Percentiles rank a stretch among this genome's conserved stretches.
Evolutionary conservation across 768 basidiomycete species (phyloP).

Genomic region (Lactarius indigo): DNA sequence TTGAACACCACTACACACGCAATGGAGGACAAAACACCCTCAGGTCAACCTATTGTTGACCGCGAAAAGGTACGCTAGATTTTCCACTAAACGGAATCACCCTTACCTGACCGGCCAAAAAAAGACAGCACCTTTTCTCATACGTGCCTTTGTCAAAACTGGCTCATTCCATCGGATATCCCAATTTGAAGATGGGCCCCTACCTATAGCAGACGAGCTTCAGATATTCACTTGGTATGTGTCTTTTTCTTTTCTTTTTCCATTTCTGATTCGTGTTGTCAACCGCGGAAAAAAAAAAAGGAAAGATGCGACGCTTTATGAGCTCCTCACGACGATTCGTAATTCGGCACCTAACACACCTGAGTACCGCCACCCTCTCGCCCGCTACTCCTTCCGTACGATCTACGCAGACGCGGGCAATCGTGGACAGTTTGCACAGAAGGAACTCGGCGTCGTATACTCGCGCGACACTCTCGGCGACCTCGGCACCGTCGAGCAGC

Average conservation of each 20-base stretch:
- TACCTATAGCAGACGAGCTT: constrained; percentile 78
- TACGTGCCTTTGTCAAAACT: constrained; percentile 79
- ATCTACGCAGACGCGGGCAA: constrained; percentile 72
- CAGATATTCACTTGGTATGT: constrained; percentile 77
- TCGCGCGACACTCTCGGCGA: constrained; percentile 84
- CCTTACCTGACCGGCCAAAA: neutral
- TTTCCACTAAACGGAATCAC: neutral
- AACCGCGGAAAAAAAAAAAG: constrained; percentile 35
- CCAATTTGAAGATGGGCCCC: constrained; percentile 72
- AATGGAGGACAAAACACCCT: constrained; percentile 42
- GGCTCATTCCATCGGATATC: constrained; percentile 70
- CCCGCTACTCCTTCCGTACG: constrained; percentile 75
- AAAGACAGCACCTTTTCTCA: constrained; percentile 77
- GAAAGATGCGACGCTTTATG: constrained; percentile 80
- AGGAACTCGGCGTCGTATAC: constrained; percentile 79
- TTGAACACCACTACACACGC: neutral
- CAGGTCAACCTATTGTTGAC: constrained; percentile 46
- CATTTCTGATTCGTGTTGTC: neutral
- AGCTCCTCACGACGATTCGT: constrained; percentile 75
- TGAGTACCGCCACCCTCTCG: constrained; percentile 79
- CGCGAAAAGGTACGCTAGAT: constrained; percentile 50
- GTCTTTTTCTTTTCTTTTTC: neutral
- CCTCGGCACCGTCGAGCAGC: constrained; percentile 59
- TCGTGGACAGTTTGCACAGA: constrained; percentile 67
- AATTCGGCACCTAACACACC: constrained; percentile 60